Evolutionary conservation across 495 filamentous ascomycete species (phyloP).

Genomic region (Penicillium fimorum): DNA sequence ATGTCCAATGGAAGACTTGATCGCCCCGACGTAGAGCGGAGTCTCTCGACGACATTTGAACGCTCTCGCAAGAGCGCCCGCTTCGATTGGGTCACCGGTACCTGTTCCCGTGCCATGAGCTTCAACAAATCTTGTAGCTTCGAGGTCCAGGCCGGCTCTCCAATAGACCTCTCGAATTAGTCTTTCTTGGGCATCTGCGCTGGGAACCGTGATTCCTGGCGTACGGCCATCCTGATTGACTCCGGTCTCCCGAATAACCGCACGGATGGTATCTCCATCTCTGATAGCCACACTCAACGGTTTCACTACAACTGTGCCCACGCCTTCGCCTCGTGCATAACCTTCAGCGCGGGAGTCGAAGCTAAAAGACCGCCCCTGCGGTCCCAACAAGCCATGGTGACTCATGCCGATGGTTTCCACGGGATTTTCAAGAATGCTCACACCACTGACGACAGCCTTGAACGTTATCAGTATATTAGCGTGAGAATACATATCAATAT

Average conservation of each 20-base stretch:
- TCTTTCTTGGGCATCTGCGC: constrained; percentile 33
- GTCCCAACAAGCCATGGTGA: constrained; percentile 32
- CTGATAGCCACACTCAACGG: constrained; percentile 35
- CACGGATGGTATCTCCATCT: constrained; percentile 46
- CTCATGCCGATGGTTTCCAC: constrained; percentile 22
- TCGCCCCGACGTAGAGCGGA: constrained; percentile 32
- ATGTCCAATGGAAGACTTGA: constrained; percentile 49
- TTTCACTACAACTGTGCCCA: constrained; percentile 43
- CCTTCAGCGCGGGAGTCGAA: constrained; percentile 46
- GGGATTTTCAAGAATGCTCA: constrained; percentile 23
- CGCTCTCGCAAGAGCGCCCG: constrained; percentile 44
- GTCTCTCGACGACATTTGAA: constrained; percentile 23
- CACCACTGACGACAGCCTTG: constrained; percentile 25
- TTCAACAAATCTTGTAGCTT: constrained; percentile 43
- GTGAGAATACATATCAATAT: neutral
- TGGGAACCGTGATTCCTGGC: constrained; percentile 43
- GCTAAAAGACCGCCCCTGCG: constrained; percentile 36
- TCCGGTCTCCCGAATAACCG: constrained; percentile 33
- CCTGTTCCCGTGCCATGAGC: constrained; percentile 51
- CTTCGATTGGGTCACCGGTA: constrained; percentile 52
- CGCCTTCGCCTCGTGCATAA: constrained; percentile 47
- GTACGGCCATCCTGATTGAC: constrained; percentile 55
- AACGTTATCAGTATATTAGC: constrained; percentile 5
- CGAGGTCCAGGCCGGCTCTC: constrained; percentile 32
- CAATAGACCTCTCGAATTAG: constrained; percentile 45